Base-by-base conservation (phyloP, 306 rosid species). In the Ormosia emarginata region DNA sequence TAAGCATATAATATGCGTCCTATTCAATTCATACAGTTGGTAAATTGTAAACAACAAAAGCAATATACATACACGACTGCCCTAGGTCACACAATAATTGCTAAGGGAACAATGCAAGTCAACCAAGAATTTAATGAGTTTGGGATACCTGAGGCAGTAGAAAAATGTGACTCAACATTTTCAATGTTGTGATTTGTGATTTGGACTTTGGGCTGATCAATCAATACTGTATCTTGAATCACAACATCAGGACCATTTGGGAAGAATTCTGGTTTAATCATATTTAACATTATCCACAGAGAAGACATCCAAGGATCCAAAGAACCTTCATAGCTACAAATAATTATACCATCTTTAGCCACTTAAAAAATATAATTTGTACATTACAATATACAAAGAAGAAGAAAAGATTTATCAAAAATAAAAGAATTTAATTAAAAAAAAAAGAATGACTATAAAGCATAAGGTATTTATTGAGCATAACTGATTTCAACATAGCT, bases 261-360 rank as follows among this genome's bases (percentile, higher is more conserved):
- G 74, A 91, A 88, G 84, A 87, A 86, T 67, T 85, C 86, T 8
- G 88, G 94, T 86, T 87, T 83, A 64, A 79, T 81, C 59, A 71
- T 75, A 84, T 82, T 75, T 86, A 95, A 86, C 33, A 62, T 79
- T 64, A 75, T 83, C 98, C 99, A 95, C 59, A 95, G 77, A 41
- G 95, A 91, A 82, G 87, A 67, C 92, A 93, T 87, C 98, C 99
- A 95, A 36, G 95, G 92, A 90, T 95, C 99, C 80, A 95, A 91
- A 75, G 94, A 92, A 84, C 93, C 99, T 86, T 95, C 99, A 71
- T 91, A 95, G 81, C 99, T 93, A 67, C 64, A 69, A 73, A 84
- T 13, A 52, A 44, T 70, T 50, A 74, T 49, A 82, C 50, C 37
- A 79, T 57, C 44, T 76, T 47, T 61, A 77, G 76, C 59, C 44